Conservation (phyloP, 1,284 basidiomycete species). For the Papiliotrema nemorosa region DNA sequence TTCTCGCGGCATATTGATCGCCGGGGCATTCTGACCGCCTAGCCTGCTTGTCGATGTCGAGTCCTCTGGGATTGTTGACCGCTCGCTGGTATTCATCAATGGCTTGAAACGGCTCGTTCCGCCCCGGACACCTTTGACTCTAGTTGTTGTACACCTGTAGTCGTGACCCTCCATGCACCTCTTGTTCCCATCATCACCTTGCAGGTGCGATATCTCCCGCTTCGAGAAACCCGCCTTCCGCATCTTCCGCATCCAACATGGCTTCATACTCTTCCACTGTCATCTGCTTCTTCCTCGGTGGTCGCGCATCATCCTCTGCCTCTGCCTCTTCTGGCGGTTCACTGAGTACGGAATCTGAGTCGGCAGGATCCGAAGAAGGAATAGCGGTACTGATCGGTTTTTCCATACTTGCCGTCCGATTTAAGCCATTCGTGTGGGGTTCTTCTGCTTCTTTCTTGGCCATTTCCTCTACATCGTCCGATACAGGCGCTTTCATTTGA, state of each 20-base stretch:
- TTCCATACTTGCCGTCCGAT: too few species aligned
- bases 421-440: not conserved
- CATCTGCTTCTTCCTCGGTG: constrained; percentile 17
- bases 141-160: not conserved
- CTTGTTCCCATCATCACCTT: not conserved
- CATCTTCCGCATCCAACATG: constrained; percentile 34
- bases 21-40: constrained; percentile 37
- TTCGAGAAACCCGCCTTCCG: constrained; percentile 29
- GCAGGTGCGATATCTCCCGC: constrained; percentile 17
- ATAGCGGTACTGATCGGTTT: not conserved
- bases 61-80: not conserved
- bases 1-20: constrained; percentile 12
- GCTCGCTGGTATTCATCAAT: constrained; percentile 1
- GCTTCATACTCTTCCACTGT: constrained; percentile 43
- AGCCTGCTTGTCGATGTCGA: constrained; percentile 10
- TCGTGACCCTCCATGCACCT: constrained; percentile 1
- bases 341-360: constrained; percentile 8
- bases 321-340: constrained; percentile 6
- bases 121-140: constrained; percentile 21
- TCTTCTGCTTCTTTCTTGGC: not conserved
- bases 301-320: constrained; percentile 3
- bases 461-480: constrained; percentile 6
- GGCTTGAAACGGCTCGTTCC: constrained; percentile 34
- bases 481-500: constrained; percentile 21
- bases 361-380: not conserved